These are phyloP conservation scores for Sclerotinia spermophila DNA, from an alignment of 2,329 filamentous ascomycete species.

Conservation along the genomic window DNA sequence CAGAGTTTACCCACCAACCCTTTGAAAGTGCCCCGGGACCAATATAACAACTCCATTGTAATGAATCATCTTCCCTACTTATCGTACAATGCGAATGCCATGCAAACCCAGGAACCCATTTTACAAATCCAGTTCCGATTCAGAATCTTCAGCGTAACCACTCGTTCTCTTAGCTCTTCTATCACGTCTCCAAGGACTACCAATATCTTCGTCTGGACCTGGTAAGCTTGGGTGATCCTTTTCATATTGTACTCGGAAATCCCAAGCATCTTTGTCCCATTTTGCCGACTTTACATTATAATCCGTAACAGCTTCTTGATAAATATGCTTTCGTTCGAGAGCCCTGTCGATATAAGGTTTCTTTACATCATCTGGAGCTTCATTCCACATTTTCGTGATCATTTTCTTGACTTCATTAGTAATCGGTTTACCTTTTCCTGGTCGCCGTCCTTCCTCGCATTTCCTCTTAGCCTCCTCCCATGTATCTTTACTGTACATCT, in stretches of 20 bases:
- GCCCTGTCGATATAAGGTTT: constrained; percentile 76
- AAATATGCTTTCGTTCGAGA: constrained; percentile 63
- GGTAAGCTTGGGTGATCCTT: constrained; percentile 48
- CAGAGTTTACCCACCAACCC: constrained; percentile 7
- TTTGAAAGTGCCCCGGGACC: constrained; percentile 17
- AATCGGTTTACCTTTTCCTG: constrained; percentile 60
- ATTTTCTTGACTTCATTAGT: constrained; percentile 82
- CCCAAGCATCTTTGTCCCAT: constrained; percentile 68
- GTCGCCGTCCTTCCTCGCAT: constrained; percentile 63
- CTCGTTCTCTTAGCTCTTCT: constrained; percentile 36
- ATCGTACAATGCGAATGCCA: constrained; percentile 21
- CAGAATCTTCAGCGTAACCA: constrained; percentile 37
- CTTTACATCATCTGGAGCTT: constrained; percentile 65
- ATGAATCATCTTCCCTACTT: constrained; percentile 10
- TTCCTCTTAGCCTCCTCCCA: constrained; percentile 58
- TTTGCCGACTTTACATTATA: constrained; percentile 60
- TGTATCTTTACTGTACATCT: constrained; percentile 79
- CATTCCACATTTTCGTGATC: constrained; percentile 88
- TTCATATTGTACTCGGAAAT: constrained; percentile 51
- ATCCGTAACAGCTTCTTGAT: constrained; percentile 53
- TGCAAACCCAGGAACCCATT: constrained; percentile 14
- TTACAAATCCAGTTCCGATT: constrained; percentile 30
- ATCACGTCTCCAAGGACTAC: constrained; percentile 34
- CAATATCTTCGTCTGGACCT: constrained; percentile 35
- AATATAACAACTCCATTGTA: constrained; percentile 16